Percentiles rank a stretch among this genome's conserved stretches.
These are phyloP conservation scores for Colletotrichum destructivum DNA, from an alignment of 2,329 filamentous ascomycete genomes.

Conservation along the genomic window DNA sequence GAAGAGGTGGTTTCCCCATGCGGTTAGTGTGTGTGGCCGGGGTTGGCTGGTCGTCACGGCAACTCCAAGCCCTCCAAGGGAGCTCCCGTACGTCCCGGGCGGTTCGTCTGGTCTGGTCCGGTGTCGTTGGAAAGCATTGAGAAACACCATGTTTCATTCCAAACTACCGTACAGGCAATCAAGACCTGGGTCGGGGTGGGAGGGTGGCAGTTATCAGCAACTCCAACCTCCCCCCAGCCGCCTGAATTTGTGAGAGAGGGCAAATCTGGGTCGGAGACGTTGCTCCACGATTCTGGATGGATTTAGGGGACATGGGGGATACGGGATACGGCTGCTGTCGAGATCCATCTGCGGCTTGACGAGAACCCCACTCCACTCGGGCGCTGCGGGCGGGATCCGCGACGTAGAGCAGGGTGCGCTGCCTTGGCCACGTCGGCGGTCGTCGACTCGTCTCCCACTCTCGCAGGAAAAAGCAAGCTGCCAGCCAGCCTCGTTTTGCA, in stretches of 20 bases:
- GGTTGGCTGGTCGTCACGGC: conserved; percentile 26
- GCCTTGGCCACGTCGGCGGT: conserved; percentile 43
- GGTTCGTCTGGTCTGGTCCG: conserved; percentile 33
- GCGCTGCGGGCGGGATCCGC: conserved; percentile 37
- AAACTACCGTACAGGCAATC: not conserved
- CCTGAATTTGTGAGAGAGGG: conserved; percentile 3
- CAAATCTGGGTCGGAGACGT: conserved; percentile 25
- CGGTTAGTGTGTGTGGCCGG: conserved; percentile 20
- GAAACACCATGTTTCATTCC: not conserved
- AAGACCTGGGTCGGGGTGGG: not conserved
- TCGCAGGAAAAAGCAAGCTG: conserved; percentile 27
- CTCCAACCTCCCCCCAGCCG: conserved; percentile 30
- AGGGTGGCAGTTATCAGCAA: conserved; percentile 33
- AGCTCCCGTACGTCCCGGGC: conserved; percentile 31
- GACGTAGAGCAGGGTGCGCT: conserved; percentile 20
- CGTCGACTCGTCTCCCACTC: conserved; percentile 12
- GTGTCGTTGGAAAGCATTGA: conserved; percentile 4
- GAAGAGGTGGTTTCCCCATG: conserved; percentile 26
- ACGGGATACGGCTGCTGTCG: conserved; percentile 17
- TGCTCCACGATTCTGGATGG: conserved; percentile 17
- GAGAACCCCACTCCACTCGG: conserved; percentile 26
- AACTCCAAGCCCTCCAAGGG: conserved; percentile 26
- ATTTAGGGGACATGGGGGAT: conserved; percentile 30
- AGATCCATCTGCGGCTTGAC: conserved; percentile 24
- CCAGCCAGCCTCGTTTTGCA: conserved; percentile 41